Conservation (phyloP, 1,284 basidiomycete genomes). For the Caloboletus inedulis region DNA sequence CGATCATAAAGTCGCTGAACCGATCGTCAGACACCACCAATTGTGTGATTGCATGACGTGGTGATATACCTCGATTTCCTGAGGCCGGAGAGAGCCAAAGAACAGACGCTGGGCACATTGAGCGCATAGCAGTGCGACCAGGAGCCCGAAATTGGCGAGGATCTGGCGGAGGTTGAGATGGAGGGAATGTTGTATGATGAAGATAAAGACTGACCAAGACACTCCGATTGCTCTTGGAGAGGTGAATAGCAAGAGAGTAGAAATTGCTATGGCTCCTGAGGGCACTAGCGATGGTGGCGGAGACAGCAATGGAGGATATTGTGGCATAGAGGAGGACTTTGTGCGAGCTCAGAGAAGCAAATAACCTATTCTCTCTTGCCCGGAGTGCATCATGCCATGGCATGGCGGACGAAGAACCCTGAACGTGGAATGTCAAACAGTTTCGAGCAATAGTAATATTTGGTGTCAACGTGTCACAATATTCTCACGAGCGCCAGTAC, state of each 20-base stretch:
- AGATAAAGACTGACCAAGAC: conserved; percentile 63
- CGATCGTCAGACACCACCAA: conserved; percentile 1
- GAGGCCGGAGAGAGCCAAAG: conserved; percentile 85
- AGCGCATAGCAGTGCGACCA: conserved; percentile 74
- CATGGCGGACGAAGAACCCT: conserved; percentile 16
- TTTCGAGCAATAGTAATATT: neutral
- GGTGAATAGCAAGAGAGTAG: conserved; percentile 88
- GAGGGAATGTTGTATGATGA: neutral
- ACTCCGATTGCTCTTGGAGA: conserved; percentile 90
- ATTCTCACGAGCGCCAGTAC: neutral
- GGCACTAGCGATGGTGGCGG: conserved; percentile 73
- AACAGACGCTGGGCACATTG: conserved; percentile 83
- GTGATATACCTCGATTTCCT: conserved; percentile 83
- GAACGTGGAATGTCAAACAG: neutral
- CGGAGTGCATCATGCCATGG: conserved; percentile 37
- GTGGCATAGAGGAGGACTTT: conserved; percentile 68
- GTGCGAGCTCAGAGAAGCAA: conserved; percentile 54
- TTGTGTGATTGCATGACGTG: neutral
- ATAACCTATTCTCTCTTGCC: conserved; percentile 41
- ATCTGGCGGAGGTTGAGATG: conserved; percentile 51
- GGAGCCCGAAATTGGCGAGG: conserved; percentile 89
- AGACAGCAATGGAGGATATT: conserved; percentile 69
- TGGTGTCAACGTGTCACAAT: neutral
- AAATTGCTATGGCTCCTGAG: conserved; percentile 87
- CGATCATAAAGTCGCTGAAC: conserved; percentile 88